These are phyloP conservation scores for Graphium sp. DNA, from an alignment of 2,329 filamentous ascomycete genomes.

Conservation along the genomic window DNA sequence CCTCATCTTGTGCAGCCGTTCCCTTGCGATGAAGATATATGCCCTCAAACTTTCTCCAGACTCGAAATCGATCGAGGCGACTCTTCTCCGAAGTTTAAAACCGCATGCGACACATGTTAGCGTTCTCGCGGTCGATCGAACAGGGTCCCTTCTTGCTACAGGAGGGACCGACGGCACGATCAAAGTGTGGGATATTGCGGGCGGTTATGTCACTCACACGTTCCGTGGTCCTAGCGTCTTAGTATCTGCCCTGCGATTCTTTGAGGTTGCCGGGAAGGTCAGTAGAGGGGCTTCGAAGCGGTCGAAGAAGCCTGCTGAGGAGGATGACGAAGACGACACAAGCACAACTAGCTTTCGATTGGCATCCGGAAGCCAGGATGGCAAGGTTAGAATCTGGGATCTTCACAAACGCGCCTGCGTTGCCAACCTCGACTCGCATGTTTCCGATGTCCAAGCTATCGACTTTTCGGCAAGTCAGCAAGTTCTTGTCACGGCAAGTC, in stretches of 20 bases:
- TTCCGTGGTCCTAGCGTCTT: constrained; percentile 88
- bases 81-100: constrained; percentile 66
- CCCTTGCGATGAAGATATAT: constrained; percentile 91
- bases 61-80: constrained; percentile 41
- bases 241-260: constrained; percentile 82
- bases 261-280: constrained; percentile 46
- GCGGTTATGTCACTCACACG: constrained; percentile 84
- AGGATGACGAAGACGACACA: constrained; percentile 16
- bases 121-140: constrained; percentile 63
- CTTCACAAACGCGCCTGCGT: constrained; percentile 66
- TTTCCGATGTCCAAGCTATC: constrained; percentile 80
- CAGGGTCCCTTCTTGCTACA: constrained; percentile 78
- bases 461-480: constrained; percentile 66
- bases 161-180: constrained; percentile 86
- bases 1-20: constrained; percentile 81
- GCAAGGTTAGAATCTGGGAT: constrained; percentile 84
- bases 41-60: constrained; percentile 44
- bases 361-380: constrained; percentile 85
- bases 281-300: constrained; percentile 19
- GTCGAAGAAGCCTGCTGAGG: constrained; percentile 18
- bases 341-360: constrained; percentile 50
- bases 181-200: constrained; percentile 90
- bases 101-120: constrained; percentile 84
- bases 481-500: constrained; percentile 63
- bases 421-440: constrained; percentile 74